phyloP scores from a whole-genome alignment of 805 yeast genomes.

The Ogataea chonburiensis region DNA sequence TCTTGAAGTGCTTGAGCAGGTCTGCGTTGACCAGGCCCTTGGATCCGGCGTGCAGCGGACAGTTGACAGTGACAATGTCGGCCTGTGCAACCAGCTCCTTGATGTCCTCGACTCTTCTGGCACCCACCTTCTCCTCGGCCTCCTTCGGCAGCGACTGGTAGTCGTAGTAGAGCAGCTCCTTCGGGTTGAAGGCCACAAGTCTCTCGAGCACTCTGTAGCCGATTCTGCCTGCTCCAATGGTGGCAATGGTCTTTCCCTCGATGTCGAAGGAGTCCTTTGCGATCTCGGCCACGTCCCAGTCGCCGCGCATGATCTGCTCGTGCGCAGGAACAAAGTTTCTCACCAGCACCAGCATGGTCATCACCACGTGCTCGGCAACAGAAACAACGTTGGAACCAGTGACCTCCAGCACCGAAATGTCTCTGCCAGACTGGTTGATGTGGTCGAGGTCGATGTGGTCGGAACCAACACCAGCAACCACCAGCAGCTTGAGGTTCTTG shows the following conservation, averaged over 20 bases:
- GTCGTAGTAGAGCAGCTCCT: constrained; percentile 71
- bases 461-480: constrained; percentile 85
- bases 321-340: constrained; percentile 81
- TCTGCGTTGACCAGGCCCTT: constrained; percentile 66
- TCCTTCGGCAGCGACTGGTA: constrained; percentile 65
- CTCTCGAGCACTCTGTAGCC: constrained; percentile 76
- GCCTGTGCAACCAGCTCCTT: constrained; percentile 66
- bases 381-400: constrained; percentile 80
- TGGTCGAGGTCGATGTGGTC: constrained; percentile 76
- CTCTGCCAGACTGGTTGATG: constrained; percentile 53
- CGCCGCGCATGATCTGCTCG: constrained; percentile 56
- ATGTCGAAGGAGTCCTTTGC: constrained; percentile 74
- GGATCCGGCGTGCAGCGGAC: constrained; percentile 73
- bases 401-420: constrained; percentile 72
- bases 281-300: constrained; percentile 76
- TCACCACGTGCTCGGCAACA: constrained; percentile 77
- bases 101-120: constrained; percentile 55
- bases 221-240: constrained; percentile 81
- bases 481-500: constrained; percentile 63
- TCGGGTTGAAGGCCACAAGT: constrained; percentile 69
- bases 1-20: constrained; percentile 64
- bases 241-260: constrained; percentile 74
- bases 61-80: constrained; percentile 73
- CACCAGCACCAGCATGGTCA: constrained; percentile 69
- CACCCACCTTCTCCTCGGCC: constrained; percentile 57